Base-by-base conservation (phyloP, 305 asterid species). In the Solanum hybrid region DNA sequence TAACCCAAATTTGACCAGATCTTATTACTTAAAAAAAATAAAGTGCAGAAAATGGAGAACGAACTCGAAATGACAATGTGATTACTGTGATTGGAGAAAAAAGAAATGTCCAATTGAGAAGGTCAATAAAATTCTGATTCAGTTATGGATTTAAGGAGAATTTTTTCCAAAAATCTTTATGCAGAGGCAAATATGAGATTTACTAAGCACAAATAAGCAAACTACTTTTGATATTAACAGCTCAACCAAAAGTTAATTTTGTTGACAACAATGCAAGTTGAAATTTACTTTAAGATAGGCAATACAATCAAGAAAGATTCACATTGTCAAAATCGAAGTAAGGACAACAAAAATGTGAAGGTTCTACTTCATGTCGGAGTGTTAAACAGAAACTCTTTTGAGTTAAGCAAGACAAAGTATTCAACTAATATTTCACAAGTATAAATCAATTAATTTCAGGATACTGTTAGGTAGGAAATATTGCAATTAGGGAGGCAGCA, bases 41-140 rank as follows among this genome's bases (percentile, higher is more conserved):
- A 92, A 60, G 36, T 69, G 79, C 87, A 78, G 66, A 76, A 88
- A 79, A 88, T 73, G 32, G 51, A 85, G 89, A 14, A 66, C 26
- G n/a, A 79, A 89, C 80, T 66, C 66, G 24, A 31, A 32, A 64
- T 77, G 29, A 40, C 14, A 82, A 87, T 77, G 91, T 85, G 77
- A 56, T 22, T 32, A 85, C 76, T 12, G 76, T 85, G 76, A 85
- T 85, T 12, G 76, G 34, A 56, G 32, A 20, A 34, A 85, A 51
- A 31, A 17, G 71, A n/a, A 56, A 46, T 5, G 9, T 32, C 27
- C 76, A 56, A 56, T 56, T 56, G 88, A 56, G 40, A 31, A 84
- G 16, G 12, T 56, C 77, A 85, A 11, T 20, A 56, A 85, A 85
- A 85, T 51, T 35, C n/a, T 56, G 66, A 85, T 32, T 85, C 88